Base-by-base conservation (phyloP, 306 rosid species). In the Crataegus laevigata region DNA sequence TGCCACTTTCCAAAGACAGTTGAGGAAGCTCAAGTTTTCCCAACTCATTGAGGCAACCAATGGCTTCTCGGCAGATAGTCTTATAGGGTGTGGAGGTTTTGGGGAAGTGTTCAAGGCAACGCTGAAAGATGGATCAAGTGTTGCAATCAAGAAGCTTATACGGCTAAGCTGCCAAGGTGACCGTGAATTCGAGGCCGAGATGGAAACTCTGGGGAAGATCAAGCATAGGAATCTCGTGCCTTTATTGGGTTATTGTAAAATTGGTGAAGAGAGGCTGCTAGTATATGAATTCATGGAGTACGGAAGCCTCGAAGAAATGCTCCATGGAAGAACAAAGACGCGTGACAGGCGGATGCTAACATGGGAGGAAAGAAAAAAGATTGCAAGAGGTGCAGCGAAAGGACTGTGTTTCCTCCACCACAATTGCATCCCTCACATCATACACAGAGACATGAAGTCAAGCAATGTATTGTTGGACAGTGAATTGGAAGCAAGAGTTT, bases 281-380 rank as follows among this genome's bases (percentile, higher is more conserved):
- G 98, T 94, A 38, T 94, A 94, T 62, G 98, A 94, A 25, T 94
- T 83, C 89, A 94, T 94, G 98, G 90, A 94, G 76, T 88, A 86
- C 50, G 98, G 98, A 69, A 94, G 97, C 96, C 90, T 94, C 17
- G 98, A 94, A 80, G 98, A 94, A 75, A 91, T 91, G 98, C 98
- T 94, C 14, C 98, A 94, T 21, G 96, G 94, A 62, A 87, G 89
- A 82, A 83, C 82, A 42, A 89, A 86, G 84, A 64, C 90, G 0
- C 84, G 85, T 1, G 94, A 87, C 32, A 43, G 89, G 14, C 70
- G 86, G 13, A 87, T 90, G 32, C 78, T 93, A 24, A 87, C 98
- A 50, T 94, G 98, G 98, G 93, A 94, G 71, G 97, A 91, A 73
- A 84, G 98, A 84, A 89, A 94, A 59, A 91, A 91, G 77, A 83